Evolutionary conservation across 306 rosid genomes (phyloP).

Genomic region (Fagus sylvatica): DNA sequence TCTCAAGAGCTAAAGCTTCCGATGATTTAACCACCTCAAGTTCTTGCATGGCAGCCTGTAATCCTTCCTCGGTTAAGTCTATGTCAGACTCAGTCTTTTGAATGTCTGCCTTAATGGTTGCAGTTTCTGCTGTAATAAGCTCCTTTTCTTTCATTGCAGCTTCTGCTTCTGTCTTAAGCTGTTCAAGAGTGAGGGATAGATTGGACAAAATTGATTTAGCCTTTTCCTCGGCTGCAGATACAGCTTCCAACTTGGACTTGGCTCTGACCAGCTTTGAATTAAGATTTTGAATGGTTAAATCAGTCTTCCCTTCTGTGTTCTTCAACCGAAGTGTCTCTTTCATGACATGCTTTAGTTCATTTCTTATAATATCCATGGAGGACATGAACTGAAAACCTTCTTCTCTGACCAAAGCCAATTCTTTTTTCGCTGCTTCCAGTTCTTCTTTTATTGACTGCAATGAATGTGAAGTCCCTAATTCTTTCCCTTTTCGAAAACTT

Average conservation of each 20-base stretch:
- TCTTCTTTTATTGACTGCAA: conserved; percentile 50
- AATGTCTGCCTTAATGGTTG: conserved; percentile 45
- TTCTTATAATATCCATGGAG: conserved; percentile 84
- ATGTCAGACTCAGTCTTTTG: conserved; percentile 54
- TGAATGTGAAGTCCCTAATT: conserved; percentile 31
- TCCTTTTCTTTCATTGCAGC: conserved; percentile 59
- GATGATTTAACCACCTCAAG: conserved; percentile 61
- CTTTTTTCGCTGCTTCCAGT: conserved; percentile 60
- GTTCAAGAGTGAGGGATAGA: conserved; percentile 56
- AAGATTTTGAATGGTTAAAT: conserved; percentile 49
- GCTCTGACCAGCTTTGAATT: conserved; percentile 75
- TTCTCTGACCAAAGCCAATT: conserved; percentile 55
- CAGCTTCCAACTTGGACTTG: conserved; percentile 68
- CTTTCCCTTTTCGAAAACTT: conserved; percentile 38
- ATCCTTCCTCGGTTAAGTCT: conserved; percentile 56
- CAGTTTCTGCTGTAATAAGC: conserved; percentile 40
- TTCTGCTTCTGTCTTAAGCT: conserved; percentile 55
- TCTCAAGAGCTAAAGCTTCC: conserved; percentile 61
- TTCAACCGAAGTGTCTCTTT: conserved; percentile 41
- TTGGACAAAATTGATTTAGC: conserved; percentile 52
- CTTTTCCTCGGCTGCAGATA: conserved; percentile 66
- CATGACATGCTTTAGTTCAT: conserved; percentile 63
- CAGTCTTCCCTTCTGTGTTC: conserved; percentile 51
- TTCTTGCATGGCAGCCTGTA: conserved; percentile 64
- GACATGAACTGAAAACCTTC: conserved; percentile 82